These are phyloP conservation scores for Avena sativa DNA, from an alignment of 176 grass and related monocot genomes.

Conservation along the genomic window DNA sequence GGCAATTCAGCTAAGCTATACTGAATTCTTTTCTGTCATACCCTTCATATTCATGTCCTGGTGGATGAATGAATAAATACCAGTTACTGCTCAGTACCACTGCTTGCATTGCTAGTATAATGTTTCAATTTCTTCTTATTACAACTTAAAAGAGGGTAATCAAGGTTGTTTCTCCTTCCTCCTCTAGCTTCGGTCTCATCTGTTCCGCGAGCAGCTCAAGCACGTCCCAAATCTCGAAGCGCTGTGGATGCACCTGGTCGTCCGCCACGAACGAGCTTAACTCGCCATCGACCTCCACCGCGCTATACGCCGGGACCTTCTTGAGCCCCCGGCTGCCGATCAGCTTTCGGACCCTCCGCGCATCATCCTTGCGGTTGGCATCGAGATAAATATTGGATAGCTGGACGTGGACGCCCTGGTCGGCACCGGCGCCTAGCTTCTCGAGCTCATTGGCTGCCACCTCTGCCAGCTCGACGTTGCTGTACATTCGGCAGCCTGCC, in stretches of 20 bases:
- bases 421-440: constrained; percentile 48
- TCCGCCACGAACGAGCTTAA: constrained; percentile 77
- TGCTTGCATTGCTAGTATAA: background rate
- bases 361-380: constrained; percentile 71
- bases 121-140: background rate
- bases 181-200: constrained; percentile 48
- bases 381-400: constrained; percentile 82
- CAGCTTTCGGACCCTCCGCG: constrained; percentile 61
- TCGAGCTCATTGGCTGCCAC: constrained; percentile 62
- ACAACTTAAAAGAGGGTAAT: background rate
- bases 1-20: too few species aligned
- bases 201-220: constrained; percentile 60
- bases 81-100: background rate
- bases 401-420: constrained; percentile 81
- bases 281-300: constrained; percentile 58
- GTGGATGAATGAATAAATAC: background rate
- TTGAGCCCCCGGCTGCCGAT: constrained; percentile 67
- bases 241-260: constrained; percentile 58
- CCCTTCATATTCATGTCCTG: background rate
- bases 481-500: constrained; percentile 60
- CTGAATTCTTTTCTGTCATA: background rate
- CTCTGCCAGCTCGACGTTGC: constrained; percentile 76
- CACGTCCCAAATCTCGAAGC: constrained; percentile 65
- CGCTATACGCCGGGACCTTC: constrained; percentile 63
- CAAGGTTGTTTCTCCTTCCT: constrained; percentile 25